Evolutionary conservation across 108 stramenopile genomes (phyloP), one percentile per base, ranked within the genome.

Genomic region (Stephanodiscus minutulus): DNA sequence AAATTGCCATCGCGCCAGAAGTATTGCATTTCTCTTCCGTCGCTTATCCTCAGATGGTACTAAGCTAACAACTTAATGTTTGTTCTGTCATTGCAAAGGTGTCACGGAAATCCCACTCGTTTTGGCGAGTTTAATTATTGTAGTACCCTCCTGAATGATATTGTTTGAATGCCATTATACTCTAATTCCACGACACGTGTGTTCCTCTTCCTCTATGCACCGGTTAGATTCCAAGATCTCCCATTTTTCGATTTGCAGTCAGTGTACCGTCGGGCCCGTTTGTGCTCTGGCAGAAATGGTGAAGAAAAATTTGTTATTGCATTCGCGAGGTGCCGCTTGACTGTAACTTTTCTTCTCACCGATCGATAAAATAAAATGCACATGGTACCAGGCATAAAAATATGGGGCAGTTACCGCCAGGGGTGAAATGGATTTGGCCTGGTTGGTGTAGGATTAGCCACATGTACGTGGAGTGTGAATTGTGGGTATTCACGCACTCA

Each of bases 371-470:
- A 33, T 7, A 52, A 20, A 20, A 18, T 52, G n/a, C 50, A 18
- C 3, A 6, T 24, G 18, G 7, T 52, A 11, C 27, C 27, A 55
- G 76, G 76, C 76, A 77, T 47, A 57, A 57, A 20, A 66, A 77
- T 29, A 70, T 72, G 76, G 76, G 76, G 13, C 49, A 52, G 29
- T 44, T 77, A 3, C 35, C 52, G 15, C 61, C 76, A 18, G 76
- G 76, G 24, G 50, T 77, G 52, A 57, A 48, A 49, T 77, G 68
- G 76, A 20, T 77, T 35, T 77, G 69, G 69, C 76, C 76, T 8
- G 64, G 76, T 20, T 77, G 76, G 76, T 72, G 48, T 46, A 44
- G 76, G n/a, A 71, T 77, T 13, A 77, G 76, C 28, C 76, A 77
- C 62, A 77, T 77, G 54, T 55, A 8, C 39, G 39, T 39, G 39